A percentile compares a stretch with the other conserved stretches of the same genome.
These are phyloP conservation scores for Globisporangium spiculum DNA, from an alignment of 352 stramenopile genomes.

Conservation along the genomic window DNA sequence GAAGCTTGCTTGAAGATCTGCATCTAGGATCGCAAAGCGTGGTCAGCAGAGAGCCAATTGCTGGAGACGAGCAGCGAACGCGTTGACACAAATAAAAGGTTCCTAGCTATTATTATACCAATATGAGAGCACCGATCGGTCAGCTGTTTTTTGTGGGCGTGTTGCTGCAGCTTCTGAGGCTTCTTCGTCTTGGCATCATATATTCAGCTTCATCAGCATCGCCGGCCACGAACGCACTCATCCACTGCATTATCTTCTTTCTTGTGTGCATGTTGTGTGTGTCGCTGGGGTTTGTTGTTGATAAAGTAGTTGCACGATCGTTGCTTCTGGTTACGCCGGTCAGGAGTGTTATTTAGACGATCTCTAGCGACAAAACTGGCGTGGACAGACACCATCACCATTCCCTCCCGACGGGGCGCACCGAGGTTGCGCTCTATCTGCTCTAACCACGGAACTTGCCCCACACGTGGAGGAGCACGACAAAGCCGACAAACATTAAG, in stretches of 20 bases:
- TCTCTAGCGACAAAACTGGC: slow-evolving; percentile 12
- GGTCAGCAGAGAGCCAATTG: neutral
- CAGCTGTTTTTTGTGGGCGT: slow-evolving; percentile 10
- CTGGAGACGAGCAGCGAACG: neutral
- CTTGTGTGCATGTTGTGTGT: neutral
- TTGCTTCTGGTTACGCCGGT: slow-evolving; percentile 4
- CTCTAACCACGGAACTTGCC: slow-evolving; percentile 93
- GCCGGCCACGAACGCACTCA: slow-evolving; percentile 5
- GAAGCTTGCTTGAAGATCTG: slow-evolving; percentile 3
- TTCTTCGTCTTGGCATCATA: slow-evolving; percentile 10
- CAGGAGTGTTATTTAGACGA: slow-evolving; percentile 4
- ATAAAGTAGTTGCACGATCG: slow-evolving; percentile 9
- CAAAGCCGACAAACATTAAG: slow-evolving; percentile 95
- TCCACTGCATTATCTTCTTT: slow-evolving; percentile 11
- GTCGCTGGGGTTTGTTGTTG: slow-evolving; percentile 12
- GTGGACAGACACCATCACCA: neutral
- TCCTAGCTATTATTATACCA: slow-evolving; percentile 44
- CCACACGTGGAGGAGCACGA: slow-evolving; percentile 97
- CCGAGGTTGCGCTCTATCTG: slow-evolving; percentile 10
- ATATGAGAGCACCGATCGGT: slow-evolving; percentile 16
- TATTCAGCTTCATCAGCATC: slow-evolving; percentile 12
- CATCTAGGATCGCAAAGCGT: neutral
- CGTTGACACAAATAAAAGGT: slow-evolving; percentile 11
- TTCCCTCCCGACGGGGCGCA: slow-evolving; percentile 2
- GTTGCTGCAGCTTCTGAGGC: slow-evolving; percentile 10